phyloP scores from a whole-genome alignment of 2,329 filamentous ascomycete genomes.

The Chaetomium sp. region DNA sequence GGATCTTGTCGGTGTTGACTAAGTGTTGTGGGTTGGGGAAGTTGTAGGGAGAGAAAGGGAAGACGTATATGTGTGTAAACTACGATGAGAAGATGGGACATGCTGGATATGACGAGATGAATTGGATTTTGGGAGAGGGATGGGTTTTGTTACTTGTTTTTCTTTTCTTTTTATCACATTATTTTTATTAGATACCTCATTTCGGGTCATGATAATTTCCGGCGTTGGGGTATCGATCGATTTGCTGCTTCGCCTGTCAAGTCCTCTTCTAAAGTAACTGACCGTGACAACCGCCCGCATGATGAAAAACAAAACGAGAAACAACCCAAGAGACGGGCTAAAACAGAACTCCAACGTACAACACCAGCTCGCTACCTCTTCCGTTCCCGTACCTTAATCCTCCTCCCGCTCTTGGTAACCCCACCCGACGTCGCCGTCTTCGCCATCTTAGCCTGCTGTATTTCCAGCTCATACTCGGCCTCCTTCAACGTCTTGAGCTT shows the following conservation, averaged over 20 bases:
- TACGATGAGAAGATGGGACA: background rate
- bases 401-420: slow-evolving; percentile 53
- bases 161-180: background rate
- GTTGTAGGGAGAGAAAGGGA: slow-evolving; percentile 3
- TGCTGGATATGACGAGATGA: background rate
- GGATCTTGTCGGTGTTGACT: slow-evolving; percentile 14
- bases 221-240: slow-evolving; percentile 17
- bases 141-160: background rate
- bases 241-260: slow-evolving; percentile 14
- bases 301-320: background rate
- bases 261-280: slow-evolving; percentile 3
- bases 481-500: slow-evolving; percentile 49
- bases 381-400: slow-evolving; percentile 55
- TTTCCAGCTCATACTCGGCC: slow-evolving; percentile 50
- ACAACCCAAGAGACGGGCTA: slow-evolving; percentile 15
- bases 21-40: slow-evolving; percentile 22
- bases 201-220: slow-evolving; percentile 15
- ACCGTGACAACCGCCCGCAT: background rate
- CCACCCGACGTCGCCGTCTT: slow-evolving; percentile 57
- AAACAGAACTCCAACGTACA: background rate
- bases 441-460: slow-evolving; percentile 57
- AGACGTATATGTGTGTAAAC: background rate
- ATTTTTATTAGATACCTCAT: background rate
- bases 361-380: slow-evolving; percentile 42
- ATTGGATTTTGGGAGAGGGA: background rate